These are phyloP conservation scores for Plectranthus barbatus DNA, from an alignment of 257 asterid species.

Conservation along the genomic window DNA sequence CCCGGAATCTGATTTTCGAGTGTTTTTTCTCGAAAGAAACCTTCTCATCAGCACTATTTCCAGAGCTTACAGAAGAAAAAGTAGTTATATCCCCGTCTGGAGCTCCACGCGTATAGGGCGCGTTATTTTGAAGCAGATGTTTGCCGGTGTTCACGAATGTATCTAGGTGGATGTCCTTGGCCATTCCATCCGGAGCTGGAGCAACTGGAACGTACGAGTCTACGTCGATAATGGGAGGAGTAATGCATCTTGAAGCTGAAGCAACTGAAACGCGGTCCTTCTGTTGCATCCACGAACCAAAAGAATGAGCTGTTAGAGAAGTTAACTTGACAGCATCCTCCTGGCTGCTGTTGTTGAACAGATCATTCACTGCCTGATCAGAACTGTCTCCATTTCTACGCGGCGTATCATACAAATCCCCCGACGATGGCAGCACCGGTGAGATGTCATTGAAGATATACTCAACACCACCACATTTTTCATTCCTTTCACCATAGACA, in stretches of 20 bases:
- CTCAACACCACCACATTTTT: slow-evolving; percentile 30
- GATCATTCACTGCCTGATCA: slow-evolving; percentile 17
- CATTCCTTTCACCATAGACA: slow-evolving; percentile 28
- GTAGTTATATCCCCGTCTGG: no score
- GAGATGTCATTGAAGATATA: slow-evolving; percentile 27
- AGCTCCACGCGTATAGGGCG: no score
- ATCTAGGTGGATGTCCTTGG: slow-evolving; percentile 14
- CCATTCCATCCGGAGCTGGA: slow-evolving; percentile 13
- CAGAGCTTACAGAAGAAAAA: slow-evolving; percentile 63
- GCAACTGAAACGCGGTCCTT: slow-evolving; percentile 23
- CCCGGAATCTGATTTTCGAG: slow-evolving; percentile 37
- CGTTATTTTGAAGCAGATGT: background rate
- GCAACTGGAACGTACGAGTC: background rate
- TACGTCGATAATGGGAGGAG: no score
- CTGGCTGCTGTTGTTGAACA: background rate
- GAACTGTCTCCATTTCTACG: slow-evolving; percentile 6
- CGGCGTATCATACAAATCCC: no score
- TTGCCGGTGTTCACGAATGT: slow-evolving; percentile 22
- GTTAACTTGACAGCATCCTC: slow-evolving; percentile 20
- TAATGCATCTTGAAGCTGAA: background rate
- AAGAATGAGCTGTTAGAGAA: slow-evolving; percentile 24
- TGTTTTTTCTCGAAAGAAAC: slow-evolving; percentile 40
- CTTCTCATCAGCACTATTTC: slow-evolving; percentile 42
- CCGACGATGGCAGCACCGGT: slow-evolving; percentile 12
- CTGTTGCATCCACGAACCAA: slow-evolving; percentile 25